Evolutionary conservation across 352 stramenopile genomes (phyloP), one percentile per base, ranked within the genome.

Genomic region (Phytophthora capsici): DNA sequence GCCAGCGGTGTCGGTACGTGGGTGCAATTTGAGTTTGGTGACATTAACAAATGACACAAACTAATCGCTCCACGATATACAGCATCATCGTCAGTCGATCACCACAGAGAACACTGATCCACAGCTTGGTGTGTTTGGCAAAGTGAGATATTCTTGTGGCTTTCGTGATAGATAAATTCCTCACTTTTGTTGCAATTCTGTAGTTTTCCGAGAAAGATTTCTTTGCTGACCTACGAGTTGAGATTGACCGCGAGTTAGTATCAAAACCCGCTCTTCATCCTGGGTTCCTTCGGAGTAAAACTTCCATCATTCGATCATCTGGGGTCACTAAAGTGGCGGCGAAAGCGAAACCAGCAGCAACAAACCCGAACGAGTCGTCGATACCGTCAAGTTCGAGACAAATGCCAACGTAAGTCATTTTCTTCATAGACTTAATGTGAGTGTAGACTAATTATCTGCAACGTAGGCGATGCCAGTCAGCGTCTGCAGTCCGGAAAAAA

Each of bases 401-500:
- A 49, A 58, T 63, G 1, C 59, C 66, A 10, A 68, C 60, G 76
- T 81, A 28, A 14, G 51, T 19, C 14, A 50, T 38, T 22, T 19
- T 23, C 14, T n/a, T 32, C 22, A 22, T 12, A 40, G 48, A 17
- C 1, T 32, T 41, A 16, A 49, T 30, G 10, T 41, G 51, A 8
- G 20, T 50, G 10, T 30, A 14, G 20, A 59, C 52, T 51, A 9
- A 41, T 17, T 41, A 44, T 30, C 1, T 50, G 10, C n/a, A 50
- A 48, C 19, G 6, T 16, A 90, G 84, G 48, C 73, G 84, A 19
- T 91, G 82, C 37, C 77, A 86, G 37, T 93, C 84, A 0, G 84
- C 84, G 2, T 91, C 84, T 10, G 73, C 69, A 30, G 73, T 93
- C 10, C 77, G 84, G 16, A 88, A 87, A 51, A 86, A 88, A n/a